phyloP scores from a whole-genome alignment of 2,329 filamentous ascomycete genomes.

The Cytospora paraplurivora region DNA sequence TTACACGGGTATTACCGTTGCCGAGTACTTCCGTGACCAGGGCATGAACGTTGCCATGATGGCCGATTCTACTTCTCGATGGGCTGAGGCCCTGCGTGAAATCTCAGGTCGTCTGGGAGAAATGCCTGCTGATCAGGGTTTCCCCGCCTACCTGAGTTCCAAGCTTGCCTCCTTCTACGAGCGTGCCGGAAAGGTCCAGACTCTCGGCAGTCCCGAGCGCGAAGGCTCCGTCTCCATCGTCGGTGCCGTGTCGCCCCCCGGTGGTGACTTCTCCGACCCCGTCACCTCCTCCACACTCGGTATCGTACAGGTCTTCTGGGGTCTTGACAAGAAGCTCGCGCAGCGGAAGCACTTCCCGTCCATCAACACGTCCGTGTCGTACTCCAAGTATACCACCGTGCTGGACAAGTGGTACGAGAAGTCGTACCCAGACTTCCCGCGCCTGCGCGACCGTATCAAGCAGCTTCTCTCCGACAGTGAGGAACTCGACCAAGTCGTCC shows the following conservation, averaged over 20 bases:
- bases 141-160: constrained; percentile 93
- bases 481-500: constrained; percentile 97
- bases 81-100: constrained; percentile 98
- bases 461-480: constrained; percentile 93
- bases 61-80: constrained; percentile 97
- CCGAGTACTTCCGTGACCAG: constrained; percentile 96
- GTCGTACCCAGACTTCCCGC: constrained; percentile 90
- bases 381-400: constrained; percentile 91
- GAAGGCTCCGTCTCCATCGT: constrained; percentile 95
- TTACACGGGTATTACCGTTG: constrained; percentile 93
- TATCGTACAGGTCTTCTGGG: constrained; percentile 99
- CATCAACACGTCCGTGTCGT: constrained; percentile 91
- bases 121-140: constrained; percentile 99
- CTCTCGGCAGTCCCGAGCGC: constrained; percentile 86
- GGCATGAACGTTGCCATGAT: constrained; percentile 99
- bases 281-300: constrained; percentile 90
- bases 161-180: constrained; percentile 99
- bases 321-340: constrained; percentile 98
- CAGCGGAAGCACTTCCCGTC: constrained; percentile 99
- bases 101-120: constrained; percentile 98
- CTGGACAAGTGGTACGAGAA: constrained; percentile 95
- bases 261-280: constrained; percentile 98
- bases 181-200: constrained; percentile 84
- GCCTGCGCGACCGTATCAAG: constrained; percentile 88
- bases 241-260: constrained; percentile 93